Percentiles rank a stretch among this genome's conserved stretches.
phyloP scores from a whole-genome alignment of 2,329 filamentous ascomycete species.

The Trichoderma citrinoviride region DNA sequence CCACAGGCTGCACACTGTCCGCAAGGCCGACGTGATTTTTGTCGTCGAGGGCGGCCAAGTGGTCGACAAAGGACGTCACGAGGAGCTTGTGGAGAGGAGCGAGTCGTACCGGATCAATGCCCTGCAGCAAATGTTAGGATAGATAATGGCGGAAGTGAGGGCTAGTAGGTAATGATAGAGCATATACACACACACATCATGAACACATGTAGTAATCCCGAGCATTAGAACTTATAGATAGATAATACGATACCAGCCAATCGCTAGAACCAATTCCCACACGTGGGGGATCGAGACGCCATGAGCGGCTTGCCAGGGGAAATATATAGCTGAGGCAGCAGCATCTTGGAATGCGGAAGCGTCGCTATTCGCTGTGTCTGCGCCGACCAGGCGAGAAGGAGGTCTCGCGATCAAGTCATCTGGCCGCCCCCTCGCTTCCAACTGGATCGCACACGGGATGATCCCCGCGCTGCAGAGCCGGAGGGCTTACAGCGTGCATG shows the following conservation, averaged over 20 bases:
- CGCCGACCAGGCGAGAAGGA: not conserved
- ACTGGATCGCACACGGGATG: not conserved
- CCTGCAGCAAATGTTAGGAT: constrained; percentile 47
- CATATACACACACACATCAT: not conserved
- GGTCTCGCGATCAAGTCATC: constrained; percentile 16
- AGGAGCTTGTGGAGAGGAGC: constrained; percentile 52
- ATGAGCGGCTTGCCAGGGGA: not conserved
- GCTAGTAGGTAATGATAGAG: not conserved
- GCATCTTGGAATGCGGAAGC: not conserved
- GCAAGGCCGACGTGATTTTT: constrained; percentile 57
- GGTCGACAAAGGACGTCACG: constrained; percentile 52
- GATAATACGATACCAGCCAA: constrained; percentile 20
- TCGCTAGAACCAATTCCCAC: constrained; percentile 8
- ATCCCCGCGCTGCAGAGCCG: not conserved
- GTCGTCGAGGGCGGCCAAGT: constrained; percentile 53
- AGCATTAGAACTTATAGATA: not conserved
- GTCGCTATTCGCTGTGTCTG: not conserved
- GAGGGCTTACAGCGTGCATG: not conserved
- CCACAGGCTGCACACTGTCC: constrained; percentile 56
- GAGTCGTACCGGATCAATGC: constrained; percentile 54
- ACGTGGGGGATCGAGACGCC: constrained; percentile 8
- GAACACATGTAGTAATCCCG: not conserved
- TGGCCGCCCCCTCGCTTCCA: constrained; percentile 3
- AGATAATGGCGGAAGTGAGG: constrained; percentile 11
- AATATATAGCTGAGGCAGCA: constrained; percentile 2